Conservation (phyloP, 2,329 filamentous ascomycete species). For the Sporothrix variecibatus region DNA sequence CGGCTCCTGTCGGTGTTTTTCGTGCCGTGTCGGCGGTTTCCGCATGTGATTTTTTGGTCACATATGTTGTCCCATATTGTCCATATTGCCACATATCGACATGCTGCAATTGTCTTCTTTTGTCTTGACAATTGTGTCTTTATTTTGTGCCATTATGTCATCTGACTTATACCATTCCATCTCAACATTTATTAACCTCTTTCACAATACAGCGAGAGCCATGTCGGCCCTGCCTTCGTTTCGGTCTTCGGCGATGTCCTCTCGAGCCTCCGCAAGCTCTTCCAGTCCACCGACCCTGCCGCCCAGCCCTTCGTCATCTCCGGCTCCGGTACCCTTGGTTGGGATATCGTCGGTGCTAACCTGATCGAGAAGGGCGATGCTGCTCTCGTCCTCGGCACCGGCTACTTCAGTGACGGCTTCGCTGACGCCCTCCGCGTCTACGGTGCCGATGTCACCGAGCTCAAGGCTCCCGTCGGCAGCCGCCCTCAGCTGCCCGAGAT, state of each 20-base stretch:
- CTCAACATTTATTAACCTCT: not conserved
- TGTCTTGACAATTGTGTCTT: not conserved
- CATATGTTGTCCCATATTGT: not conserved
- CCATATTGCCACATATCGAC: not conserved
- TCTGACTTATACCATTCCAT: not conserved
- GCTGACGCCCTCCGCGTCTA: slow-evolving; percentile 90
- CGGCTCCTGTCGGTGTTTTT: not conserved
- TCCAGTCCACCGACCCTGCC: slow-evolving; percentile 80
- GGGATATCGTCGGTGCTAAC: slow-evolving; percentile 96
- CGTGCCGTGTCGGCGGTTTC: slow-evolving; percentile 3
- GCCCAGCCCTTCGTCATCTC: slow-evolving; percentile 92
- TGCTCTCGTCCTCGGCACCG: slow-evolving; percentile 89
- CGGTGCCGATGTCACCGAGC: slow-evolving; percentile 83
- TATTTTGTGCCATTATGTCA: not conserved
- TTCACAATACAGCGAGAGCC: slow-evolving; percentile 70
- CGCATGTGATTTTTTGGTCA: slow-evolving; percentile 1
- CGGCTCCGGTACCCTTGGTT: slow-evolving; percentile 92
- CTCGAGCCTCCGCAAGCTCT: slow-evolving; percentile 84
- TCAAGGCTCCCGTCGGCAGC: slow-evolving; percentile 86
- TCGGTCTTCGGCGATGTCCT: slow-evolving; percentile 88
- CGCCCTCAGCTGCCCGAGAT: slow-evolving; percentile 84
- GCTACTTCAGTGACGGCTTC: slow-evolving; percentile 96
- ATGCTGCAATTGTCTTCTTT: not conserved
- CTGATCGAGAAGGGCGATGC: slow-evolving; percentile 86
- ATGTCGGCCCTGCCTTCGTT: slow-evolving; percentile 87